phyloP scores from a whole-genome alignment of 2,329 filamentous ascomycete genomes.

The Lachnellula occidentalis region DNA sequence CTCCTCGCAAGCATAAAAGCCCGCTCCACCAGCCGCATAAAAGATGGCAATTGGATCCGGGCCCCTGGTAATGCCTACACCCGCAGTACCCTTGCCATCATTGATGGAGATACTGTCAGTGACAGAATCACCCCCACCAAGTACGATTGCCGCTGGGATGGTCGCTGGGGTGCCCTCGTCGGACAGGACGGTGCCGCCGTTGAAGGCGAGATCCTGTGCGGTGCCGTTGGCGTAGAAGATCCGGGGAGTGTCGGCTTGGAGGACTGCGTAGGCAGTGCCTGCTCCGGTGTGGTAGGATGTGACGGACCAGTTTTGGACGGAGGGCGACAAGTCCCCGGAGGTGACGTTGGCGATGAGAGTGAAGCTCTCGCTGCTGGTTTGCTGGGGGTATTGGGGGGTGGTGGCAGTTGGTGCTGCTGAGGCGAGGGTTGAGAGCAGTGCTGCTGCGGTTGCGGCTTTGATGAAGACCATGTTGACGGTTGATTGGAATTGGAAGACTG shows the following conservation, averaged over 20 bases:
- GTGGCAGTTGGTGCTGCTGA: constrained; percentile 13
- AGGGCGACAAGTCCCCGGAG: constrained; percentile 35
- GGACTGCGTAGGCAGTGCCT: constrained; percentile 35
- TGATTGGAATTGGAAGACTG: background rate
- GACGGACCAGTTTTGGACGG: constrained; percentile 38
- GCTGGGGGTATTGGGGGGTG: constrained; percentile 13
- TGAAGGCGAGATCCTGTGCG: constrained; percentile 30
- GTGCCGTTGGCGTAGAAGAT: constrained; percentile 49
- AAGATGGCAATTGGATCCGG: constrained; percentile 33
- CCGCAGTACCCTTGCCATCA: constrained; percentile 34
- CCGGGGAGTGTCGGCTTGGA: constrained; percentile 26
- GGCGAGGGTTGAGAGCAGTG: constrained; percentile 10
- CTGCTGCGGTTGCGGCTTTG: constrained; percentile 5
- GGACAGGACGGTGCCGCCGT: constrained; percentile 34
- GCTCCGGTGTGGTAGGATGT: constrained; percentile 40
- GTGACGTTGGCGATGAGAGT: constrained; percentile 42
- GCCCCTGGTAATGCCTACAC: constrained; percentile 32
- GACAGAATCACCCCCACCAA: constrained; percentile 18
- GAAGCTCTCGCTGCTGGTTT: constrained; percentile 27
- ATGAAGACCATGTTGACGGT: constrained; percentile 1
- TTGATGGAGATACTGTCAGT: constrained; percentile 32
- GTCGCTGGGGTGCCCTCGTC: constrained; percentile 35
- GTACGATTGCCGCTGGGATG: constrained; percentile 35
- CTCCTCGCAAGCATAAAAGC: constrained; percentile 40
- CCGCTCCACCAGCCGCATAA: constrained; percentile 26